Evolutionary conservation across 2,329 filamentous ascomycete species (phyloP).

Genomic region (Cytospora leucostoma): DNA sequence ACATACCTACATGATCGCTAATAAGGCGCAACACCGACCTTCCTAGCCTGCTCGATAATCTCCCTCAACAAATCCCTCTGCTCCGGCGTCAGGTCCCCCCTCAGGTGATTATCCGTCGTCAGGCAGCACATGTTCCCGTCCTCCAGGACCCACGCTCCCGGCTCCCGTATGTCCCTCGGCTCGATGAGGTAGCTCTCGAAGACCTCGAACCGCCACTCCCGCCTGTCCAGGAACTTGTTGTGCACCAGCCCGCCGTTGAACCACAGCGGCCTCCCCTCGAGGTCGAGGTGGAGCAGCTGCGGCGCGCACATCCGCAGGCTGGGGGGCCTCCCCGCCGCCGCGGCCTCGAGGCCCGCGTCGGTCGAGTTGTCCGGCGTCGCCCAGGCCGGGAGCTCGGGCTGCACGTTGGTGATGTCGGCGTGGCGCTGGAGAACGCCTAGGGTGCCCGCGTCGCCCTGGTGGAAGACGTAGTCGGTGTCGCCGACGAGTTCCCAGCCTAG

Average conservation of each 20-base stretch:
- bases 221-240: constrained; percentile 44
- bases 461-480: constrained; percentile 45
- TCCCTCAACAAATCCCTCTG: constrained; percentile 35
- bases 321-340: constrained; percentile 12
- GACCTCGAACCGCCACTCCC: constrained; percentile 38
- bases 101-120: constrained; percentile 33
- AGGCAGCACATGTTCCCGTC: constrained; percentile 41
- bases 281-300: constrained; percentile 47
- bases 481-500: constrained; percentile 49
- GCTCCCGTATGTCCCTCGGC: constrained; percentile 32
- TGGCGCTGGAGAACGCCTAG: constrained; percentile 36
- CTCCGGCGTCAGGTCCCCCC: constrained; percentile 31
- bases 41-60: constrained; percentile 35
- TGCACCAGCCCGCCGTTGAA: constrained; percentile 49
- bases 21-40: constrained; percentile 20
- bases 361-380: constrained; percentile 11
- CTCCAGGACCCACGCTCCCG: constrained; percentile 38
- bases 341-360: constrained; percentile 11
- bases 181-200: constrained; percentile 41
- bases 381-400: constrained; percentile 7
- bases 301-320: constrained; percentile 45
- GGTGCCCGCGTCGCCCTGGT: constrained; percentile 41
- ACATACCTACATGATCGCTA: too few relatives aligned
- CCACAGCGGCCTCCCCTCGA: constrained; percentile 45
- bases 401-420: constrained; percentile 22